A percentile compares a stretch with the other conserved stretches of the same genome.
These are phyloP conservation scores for Diophrys appendiculata DNA, from an alignment of 73 alveolate species.

Conservation along the genomic window DNA sequence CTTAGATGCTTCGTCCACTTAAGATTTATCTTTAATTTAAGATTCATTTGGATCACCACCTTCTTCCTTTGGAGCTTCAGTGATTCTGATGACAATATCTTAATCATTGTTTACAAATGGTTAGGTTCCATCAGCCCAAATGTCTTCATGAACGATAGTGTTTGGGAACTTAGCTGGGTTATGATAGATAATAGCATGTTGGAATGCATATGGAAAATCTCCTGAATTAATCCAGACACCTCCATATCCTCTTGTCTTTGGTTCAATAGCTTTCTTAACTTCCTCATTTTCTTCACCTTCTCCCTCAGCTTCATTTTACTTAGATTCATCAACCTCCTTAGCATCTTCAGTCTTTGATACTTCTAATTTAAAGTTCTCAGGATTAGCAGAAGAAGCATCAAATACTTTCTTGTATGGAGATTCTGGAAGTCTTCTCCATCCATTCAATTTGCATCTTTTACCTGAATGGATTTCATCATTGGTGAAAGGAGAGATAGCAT, in stretches of 20 bases:
- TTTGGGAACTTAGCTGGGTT: conserved; percentile 62
- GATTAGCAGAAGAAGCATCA: background rate
- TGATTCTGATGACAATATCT: conserved; percentile 39
- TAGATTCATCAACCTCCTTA: background rate
- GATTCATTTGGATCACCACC: too few species aligned
- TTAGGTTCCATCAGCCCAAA: conserved; percentile 44
- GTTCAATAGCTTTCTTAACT: conserved; percentile 42
- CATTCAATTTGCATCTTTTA: conserved; percentile 67
- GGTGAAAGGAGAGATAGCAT: conserved; percentile 66
- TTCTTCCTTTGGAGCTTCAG: conserved; percentile 6
- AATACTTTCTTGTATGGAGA: background rate
- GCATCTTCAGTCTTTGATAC: background rate
- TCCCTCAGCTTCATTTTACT: background rate
- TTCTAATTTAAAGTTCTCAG: conserved; percentile 1
- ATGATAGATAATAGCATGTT: conserved; percentile 67
- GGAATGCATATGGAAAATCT: conserved; percentile 75
- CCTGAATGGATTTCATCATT: conserved; percentile 76
- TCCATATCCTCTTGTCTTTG: conserved; percentile 80
- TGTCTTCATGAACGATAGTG: conserved; percentile 41
- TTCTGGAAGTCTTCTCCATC: conserved; percentile 64
- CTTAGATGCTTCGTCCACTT: too few species aligned
- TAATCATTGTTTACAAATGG: conserved; percentile 62
- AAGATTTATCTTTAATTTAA: too few species aligned
- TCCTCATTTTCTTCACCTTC: conserved; percentile 29
- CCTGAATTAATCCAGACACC: conserved; percentile 82